These are phyloP conservation scores for Blumeriella jaapii DNA, from an alignment of 2,329 filamentous ascomycete genomes.

Conservation along the genomic window DNA sequence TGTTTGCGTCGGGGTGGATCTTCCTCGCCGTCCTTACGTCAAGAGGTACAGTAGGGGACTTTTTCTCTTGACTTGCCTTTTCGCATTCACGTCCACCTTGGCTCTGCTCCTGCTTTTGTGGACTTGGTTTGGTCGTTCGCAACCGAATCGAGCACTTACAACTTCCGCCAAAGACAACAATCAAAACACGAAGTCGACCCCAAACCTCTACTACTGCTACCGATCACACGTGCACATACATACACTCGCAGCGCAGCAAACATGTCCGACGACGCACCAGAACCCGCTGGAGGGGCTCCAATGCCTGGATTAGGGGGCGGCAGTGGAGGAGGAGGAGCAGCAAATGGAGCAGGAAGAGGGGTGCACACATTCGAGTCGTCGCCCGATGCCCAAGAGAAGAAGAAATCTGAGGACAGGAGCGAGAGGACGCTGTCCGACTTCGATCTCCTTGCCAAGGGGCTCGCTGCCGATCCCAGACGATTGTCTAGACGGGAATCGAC, in stretches of 20 bases:
- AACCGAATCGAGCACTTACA: too few species aligned
- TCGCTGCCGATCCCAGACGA: not conserved
- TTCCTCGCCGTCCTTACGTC: too few species aligned
- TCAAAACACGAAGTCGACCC: not conserved
- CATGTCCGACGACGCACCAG: conserved; percentile 4
- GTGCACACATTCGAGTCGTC: not conserved
- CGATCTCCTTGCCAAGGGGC: not conserved
- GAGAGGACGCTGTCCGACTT: not conserved
- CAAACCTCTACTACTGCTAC: not conserved
- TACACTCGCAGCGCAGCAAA: not conserved
- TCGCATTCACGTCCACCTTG: too few species aligned
- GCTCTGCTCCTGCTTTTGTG: too few species aligned
- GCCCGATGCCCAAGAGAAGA: not conserved
- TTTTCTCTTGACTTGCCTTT: too few species aligned
- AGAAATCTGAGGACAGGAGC: not conserved
- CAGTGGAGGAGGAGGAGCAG: not conserved
- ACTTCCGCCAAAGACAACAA: too few species aligned
- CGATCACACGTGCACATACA: not conserved
- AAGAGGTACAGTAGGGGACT: too few species aligned
- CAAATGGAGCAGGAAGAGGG: not conserved
- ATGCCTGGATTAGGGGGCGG: not conserved
- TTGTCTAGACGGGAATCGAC: not conserved
- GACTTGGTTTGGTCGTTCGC: too few species aligned
- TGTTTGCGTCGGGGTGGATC: too few species aligned
- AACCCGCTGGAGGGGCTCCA: conserved; percentile 1